Percentiles rank a stretch among this genome's conserved stretches.
These are phyloP conservation scores for Lactarius akahatsu DNA, from an alignment of 768 basidiomycete genomes.

Conservation along the genomic window DNA sequence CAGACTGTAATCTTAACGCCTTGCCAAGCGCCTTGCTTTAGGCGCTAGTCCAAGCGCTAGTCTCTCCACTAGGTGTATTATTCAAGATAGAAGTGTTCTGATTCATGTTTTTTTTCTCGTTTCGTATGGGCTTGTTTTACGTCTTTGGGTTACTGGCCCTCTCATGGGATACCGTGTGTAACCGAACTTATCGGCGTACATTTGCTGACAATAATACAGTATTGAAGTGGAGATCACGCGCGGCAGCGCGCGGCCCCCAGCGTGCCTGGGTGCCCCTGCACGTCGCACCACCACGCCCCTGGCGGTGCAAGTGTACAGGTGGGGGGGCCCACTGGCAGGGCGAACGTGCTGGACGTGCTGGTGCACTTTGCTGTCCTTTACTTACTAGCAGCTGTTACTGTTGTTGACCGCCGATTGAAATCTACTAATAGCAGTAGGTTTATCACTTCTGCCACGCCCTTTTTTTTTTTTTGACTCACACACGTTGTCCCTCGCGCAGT, in stretches of 20 bases:
- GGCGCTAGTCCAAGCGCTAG: neutral
- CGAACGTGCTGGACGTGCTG: neutral
- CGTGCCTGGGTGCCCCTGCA: neutral
- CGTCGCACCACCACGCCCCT: neutral
- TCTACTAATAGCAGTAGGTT: neutral
- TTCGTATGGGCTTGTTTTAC: neutral
- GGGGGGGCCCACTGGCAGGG: neutral
- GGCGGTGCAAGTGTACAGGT: neutral
- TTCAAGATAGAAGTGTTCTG: neutral
- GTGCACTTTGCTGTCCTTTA: neutral
- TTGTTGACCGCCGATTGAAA: neutral
- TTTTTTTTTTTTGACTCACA: neutral
- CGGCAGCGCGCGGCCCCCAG: neutral
- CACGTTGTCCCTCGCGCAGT: neutral
- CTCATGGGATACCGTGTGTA: neutral
- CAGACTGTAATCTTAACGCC: neutral
- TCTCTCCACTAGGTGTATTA: neutral
- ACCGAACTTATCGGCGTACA: neutral
- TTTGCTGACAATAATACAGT: neutral
- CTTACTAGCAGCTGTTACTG: neutral
- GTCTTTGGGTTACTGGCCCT: neutral
- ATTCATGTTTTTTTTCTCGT: neutral
- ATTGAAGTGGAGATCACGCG: neutral
- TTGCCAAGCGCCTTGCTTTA: neutral
- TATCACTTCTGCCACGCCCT: neutral